Percentiles rank a stretch among this genome's conserved stretches.
Conservation (phyloP, 2,329 filamentous ascomycete species). For the Metarhizium album region DNA sequence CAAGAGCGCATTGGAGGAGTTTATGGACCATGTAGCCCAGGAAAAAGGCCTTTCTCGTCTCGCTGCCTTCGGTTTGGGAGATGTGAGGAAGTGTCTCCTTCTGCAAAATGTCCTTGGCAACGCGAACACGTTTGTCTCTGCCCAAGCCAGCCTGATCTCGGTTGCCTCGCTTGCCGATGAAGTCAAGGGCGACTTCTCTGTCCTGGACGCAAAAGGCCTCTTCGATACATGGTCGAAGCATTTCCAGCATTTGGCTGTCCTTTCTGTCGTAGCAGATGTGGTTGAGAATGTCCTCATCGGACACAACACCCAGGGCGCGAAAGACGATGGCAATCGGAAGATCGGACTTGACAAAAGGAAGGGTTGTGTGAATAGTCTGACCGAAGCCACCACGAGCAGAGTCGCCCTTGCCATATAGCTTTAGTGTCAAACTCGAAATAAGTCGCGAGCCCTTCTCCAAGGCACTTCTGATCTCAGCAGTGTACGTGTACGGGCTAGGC, state of each 20-base stretch:
- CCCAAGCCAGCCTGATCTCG: constrained; percentile 49
- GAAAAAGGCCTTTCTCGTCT: constrained; percentile 96
- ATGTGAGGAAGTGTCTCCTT: constrained; percentile 97
- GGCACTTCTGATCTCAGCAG: constrained; percentile 91
- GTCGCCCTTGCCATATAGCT: constrained; percentile 79
- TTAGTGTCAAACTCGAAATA: constrained; percentile 86
- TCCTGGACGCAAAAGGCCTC: constrained; percentile 96
- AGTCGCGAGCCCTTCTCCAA: constrained; percentile 92
- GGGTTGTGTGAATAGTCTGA: constrained; percentile 77
- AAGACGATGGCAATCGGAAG: constrained; percentile 94
- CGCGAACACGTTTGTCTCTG: constrained; percentile 79
- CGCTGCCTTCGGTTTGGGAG: constrained; percentile 85
- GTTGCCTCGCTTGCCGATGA: constrained; percentile 86
- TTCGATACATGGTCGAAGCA: constrained; percentile 93
- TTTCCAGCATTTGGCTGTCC: constrained; percentile 94
- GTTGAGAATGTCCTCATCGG: constrained; percentile 94
- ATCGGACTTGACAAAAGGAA: constrained; percentile 90
- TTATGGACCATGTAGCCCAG: constrained; percentile 98
- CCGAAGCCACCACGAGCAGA: constrained; percentile 67
- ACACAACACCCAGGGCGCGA: constrained; percentile 87
- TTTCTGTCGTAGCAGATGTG: constrained; percentile 94
- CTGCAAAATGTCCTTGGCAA: constrained; percentile 87
- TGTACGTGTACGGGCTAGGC: constrained; percentile 84
- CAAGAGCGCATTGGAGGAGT: constrained; percentile 84
- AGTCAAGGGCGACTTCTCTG: constrained; percentile 85